Conservation (phyloP, 2,329 filamentous ascomycete species). For the Penicillium sp. region DNA sequence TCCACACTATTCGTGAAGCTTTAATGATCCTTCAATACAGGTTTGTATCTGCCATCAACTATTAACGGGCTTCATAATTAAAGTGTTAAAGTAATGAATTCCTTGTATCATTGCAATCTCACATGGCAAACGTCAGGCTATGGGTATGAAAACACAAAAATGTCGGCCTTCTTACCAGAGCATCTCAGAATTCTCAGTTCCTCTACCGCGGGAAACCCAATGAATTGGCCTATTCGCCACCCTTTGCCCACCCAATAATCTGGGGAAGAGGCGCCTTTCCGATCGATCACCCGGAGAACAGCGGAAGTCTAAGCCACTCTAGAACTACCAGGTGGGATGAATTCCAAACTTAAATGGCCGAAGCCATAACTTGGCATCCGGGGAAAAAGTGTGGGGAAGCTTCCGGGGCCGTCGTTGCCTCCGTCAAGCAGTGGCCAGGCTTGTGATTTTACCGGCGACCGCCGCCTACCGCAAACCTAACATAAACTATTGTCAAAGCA, state of each 20-base stretch:
- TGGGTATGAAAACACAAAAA: too few relatives aligned
- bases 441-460: conserved; percentile 1
- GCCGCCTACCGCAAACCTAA: conserved; percentile 4
- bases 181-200: too few relatives aligned
- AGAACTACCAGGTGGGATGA: background rate
- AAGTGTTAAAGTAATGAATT: too few relatives aligned
- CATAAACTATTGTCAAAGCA: background rate
- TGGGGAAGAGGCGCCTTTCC: background rate
- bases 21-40: too few relatives aligned
- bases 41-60: too few relatives aligned
- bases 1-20: too few relatives aligned
- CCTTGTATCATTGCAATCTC: too few relatives aligned
- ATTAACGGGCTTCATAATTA: too few relatives aligned
- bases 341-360: background rate
- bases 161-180: too few relatives aligned
- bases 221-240: too few relatives aligned
- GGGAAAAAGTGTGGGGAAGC: background rate
- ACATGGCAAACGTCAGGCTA: too few relatives aligned
- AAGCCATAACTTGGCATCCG: background rate
- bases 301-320: background rate
- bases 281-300: background rate
- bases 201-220: too few relatives aligned
- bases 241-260: background rate
- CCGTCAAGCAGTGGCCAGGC: background rate
- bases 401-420: background rate